Conservation (phyloP, 139 green algal genomes). For the Closterium sp. region DNA sequence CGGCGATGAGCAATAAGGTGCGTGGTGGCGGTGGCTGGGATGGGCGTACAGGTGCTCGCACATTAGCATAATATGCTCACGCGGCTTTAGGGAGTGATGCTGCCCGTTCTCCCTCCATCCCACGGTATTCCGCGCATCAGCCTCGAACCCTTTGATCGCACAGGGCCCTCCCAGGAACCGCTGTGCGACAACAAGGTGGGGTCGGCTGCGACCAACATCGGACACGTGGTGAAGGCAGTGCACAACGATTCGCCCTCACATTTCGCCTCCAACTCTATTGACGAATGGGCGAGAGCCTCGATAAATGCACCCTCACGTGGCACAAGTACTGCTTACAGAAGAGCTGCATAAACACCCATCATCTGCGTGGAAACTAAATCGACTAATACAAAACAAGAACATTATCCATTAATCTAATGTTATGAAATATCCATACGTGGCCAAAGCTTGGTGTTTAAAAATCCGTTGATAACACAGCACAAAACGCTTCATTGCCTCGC, state of each 20-base stretch:
- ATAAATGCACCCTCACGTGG: not conserved
- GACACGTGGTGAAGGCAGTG: not conserved
- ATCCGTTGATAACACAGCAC: not conserved
- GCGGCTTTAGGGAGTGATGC: too few relatives aligned
- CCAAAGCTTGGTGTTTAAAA: not conserved
- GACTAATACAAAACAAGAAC: too few relatives aligned
- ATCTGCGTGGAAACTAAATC: too few relatives aligned
- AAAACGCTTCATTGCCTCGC: not conserved
- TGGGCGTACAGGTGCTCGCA: not conserved
- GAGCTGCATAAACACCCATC: too few relatives aligned
- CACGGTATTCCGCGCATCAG: not conserved
- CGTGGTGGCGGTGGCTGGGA: not conserved
- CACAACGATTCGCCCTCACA: not conserved
- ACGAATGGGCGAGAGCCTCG: not conserved
- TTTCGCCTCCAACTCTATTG: not conserved
- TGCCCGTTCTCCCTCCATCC: not conserved
- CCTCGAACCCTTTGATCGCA: not conserved
- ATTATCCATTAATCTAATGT: too few relatives aligned
- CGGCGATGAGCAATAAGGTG: not conserved
- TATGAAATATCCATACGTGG: too few relatives aligned
- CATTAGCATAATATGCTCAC: too few relatives aligned
- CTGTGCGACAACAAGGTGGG: not conserved
- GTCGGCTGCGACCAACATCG: not conserved
- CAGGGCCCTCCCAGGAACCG: not conserved
- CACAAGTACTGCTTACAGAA: too few relatives aligned